Percentiles rank a stretch among this genome's conserved stretches.
Conservation (phyloP, 352 stramenopile species). For the Globisporangium splendens region DNA sequence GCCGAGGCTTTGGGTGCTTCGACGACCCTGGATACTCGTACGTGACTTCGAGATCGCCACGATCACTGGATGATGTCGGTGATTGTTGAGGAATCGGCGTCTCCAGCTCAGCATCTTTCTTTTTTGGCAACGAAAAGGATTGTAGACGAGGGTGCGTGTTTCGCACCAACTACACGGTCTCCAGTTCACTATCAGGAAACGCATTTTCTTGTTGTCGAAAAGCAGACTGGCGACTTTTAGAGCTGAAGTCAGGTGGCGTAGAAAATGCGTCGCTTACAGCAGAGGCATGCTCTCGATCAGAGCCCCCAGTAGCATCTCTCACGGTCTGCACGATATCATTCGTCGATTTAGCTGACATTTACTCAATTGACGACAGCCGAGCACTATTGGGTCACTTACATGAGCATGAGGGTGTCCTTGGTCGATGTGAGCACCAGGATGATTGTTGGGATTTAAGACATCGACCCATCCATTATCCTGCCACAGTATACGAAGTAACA, state of each 20-base stretch:
- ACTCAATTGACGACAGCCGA: neutral
- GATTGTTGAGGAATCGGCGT: constrained; percentile 29
- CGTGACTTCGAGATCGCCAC: constrained; percentile 40
- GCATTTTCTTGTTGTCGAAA: constrained; percentile 10
- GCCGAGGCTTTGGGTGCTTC: constrained; percentile 30
- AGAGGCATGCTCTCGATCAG: neutral
- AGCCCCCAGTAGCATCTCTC: neutral
- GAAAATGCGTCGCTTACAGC: neutral
- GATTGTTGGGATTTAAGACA: constrained; percentile 29
- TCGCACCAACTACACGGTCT: neutral
- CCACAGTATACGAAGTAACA: neutral
- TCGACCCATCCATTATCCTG: constrained; percentile 76
- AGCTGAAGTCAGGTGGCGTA: neutral
- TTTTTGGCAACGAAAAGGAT: constrained; percentile 37
- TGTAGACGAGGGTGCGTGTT: constrained; percentile 19
- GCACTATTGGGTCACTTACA: neutral
- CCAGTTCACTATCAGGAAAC: neutral
- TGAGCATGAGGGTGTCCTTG: constrained; percentile 8
- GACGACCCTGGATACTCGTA: constrained; percentile 16
- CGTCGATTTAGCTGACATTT: neutral
- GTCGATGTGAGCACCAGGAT: neutral
- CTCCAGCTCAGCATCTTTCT: constrained; percentile 28
- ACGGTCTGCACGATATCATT: neutral
- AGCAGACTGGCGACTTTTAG: neutral
- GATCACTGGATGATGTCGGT: constrained; percentile 26